Evolutionary conservation across 2,329 filamentous ascomycete species (phyloP), one percentile per base, ranked within the genome.

Genomic region (Celoporthe dispersa): DNA sequence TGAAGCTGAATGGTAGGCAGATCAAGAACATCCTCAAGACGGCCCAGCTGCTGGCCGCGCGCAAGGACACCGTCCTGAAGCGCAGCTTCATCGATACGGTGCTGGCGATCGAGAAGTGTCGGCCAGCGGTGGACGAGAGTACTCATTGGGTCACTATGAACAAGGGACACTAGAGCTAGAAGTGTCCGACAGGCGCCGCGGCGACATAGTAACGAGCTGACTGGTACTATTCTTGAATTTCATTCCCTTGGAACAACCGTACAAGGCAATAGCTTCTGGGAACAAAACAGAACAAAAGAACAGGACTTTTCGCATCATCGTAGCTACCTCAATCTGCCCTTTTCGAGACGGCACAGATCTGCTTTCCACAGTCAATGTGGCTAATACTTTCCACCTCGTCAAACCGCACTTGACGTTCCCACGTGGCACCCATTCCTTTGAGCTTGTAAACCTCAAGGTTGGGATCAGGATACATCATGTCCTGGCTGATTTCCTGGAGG

Each of bases 1-100:
- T 80, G 48, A 72, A 76, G 70, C 73, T 78, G 57, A 78, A 77
- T 19, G 79, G 81, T 22, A 75, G 78, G 60, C 78, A 78, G 72
- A 80, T 81, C 67, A 77, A 81, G 73, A 79, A 81, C 68, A 76
- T 79, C 11, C 75, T 80, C 53, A 80, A 81, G 75, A 77, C 79
- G 31, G 79, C 79, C 67, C 75, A 75, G 70, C 75, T 78, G 64
- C 73, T 77, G 69, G 74, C 73, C 4, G 76, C 77, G 3, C 76
- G 78, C 68, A 80, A 81, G 73, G 78, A 77, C 69, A 78, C 76
- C 51, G 77, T 75, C 68, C 74, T 81, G 25, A 75, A 75, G 68
- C 73, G 76, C 39, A 73, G 73, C 70, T 78, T 73, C 68, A 76
- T 78, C 59, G 76, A 78, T 65, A 78, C 77, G 12, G 71, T 78